Evolutionary conservation across 495 filamentous ascomycete genomes (phyloP), one percentile per base, ranked within the genome.

Genomic region (Chaetomium tenue): DNA sequence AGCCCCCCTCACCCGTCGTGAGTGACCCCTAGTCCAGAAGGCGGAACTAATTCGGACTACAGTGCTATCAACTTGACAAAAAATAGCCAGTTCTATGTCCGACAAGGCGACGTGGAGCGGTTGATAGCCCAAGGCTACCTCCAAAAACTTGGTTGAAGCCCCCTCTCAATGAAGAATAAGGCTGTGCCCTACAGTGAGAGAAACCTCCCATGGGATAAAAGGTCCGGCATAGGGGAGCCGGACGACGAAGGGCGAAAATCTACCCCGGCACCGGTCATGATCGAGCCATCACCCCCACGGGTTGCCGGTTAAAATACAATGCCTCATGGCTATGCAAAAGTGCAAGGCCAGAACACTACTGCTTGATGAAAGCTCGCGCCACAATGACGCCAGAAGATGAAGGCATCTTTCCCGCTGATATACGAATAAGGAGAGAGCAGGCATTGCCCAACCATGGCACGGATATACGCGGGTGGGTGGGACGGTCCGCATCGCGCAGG

Each of bases 71-170:
- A 90, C 63, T 83, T 99, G 75, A 97, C 91, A 39, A 98, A 96
- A 76, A 98, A 98, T 71, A 97, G 92, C 71, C 95, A 99, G 71
- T 94, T 98, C 70, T 97, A 92, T 72, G 95, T 99, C 47, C 87
- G 93, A 64, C 92, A 97, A 72, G 93, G 92, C 5, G 95, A 99
- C 80, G 95, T 99, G 11, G 94, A 98, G 75, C 82, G 93, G 42
- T 75, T 99, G 66, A 97, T 99, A 70, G 87, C 91, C 18, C 95
- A 98, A 75, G 95, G 95, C n/a, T 99, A 96, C 77, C 76, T 99
- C 70, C 93, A 97, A 74, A 90, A 89, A 72, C 84, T 99, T 66
- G 90, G 87, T 25, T 64, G 56, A 64, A 13, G 23, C 3, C 48
- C 22, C 23, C 16, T 4, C 22, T 26, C 23, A 26, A n/a, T n/a